phyloP scores from a whole-genome alignment of 148 eudicot genomes.

The Chenopodium quinoa region DNA sequence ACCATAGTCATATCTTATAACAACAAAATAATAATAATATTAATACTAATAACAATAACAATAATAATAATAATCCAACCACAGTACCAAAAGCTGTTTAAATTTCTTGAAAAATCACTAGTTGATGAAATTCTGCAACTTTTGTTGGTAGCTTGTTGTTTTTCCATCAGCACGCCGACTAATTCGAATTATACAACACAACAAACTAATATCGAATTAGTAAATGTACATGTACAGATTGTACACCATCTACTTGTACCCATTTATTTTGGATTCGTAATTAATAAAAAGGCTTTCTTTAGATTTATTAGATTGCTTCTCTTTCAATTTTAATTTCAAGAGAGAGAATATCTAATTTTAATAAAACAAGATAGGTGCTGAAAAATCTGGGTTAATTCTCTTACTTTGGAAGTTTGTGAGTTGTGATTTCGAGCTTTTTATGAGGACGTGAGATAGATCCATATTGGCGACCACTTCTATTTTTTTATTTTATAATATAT shows the following conservation, averaged over 20 bases:
- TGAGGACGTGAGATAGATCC: background rate
- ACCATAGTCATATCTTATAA: constrained; percentile 53
- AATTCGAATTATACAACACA: background rate
- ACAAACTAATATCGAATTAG: background rate
- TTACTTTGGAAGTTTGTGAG: constrained; percentile 19
- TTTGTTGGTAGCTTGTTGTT: background rate
- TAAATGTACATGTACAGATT: too few species aligned
- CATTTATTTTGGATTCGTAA: background rate
- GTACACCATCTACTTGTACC: background rate
- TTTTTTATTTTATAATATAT: background rate
- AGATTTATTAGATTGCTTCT: constrained; percentile 14
- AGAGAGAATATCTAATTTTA: background rate
- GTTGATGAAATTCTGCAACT: background rate
- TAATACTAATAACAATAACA: background rate
- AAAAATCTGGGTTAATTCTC: constrained; percentile 15
- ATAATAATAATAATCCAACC: background rate
- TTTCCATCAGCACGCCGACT: constrained; percentile 11
- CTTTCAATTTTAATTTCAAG: constrained; percentile 8
- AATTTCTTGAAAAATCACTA: background rate
- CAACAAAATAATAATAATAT: background rate
- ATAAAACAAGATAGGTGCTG: background rate
- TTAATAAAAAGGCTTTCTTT: background rate
- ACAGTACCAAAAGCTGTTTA: constrained; percentile 6
- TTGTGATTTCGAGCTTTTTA: constrained; percentile 17
- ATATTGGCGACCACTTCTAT: background rate